Evolutionary conservation across 805 yeast genomes (phyloP), one percentile per base, ranked within the genome.

Genomic region (Kuraishia piskuri): DNA sequence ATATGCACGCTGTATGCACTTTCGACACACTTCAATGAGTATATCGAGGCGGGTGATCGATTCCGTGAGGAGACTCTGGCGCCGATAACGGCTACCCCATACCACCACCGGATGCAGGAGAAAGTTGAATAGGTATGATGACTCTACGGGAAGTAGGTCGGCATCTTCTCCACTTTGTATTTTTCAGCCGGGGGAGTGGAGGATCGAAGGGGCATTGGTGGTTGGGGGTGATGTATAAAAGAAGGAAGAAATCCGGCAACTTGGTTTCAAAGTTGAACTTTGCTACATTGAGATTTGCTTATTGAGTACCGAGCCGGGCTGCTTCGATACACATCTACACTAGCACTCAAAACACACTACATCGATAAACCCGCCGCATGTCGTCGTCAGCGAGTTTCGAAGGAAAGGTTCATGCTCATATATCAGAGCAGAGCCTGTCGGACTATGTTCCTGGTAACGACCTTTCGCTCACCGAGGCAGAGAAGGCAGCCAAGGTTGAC

Each of bases 401-500:
- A n/a, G 40, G 17, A 10, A 31, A 31, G 17, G 17, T 31, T n/a
- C 7, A 31, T 3, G 17, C 40, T 12, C 40, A 31, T 8, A 10
- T 31, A 31, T 31, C 40, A 3, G 17, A 31, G n/a, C 40, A 31
- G 17, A 31, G 40, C 40, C 4, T 31, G 40, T 6, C 8, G 3
- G 40, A 31, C 40, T 31, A 31, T 12, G 40, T 31, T n/a, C 14
- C 9, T 3, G 23, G 22, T n/a, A 46, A 22, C 49, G 59, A 53
- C 24, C 53, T 61, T n/a, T 40, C 56, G 3, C 56, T 63, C 2
- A 40, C 65, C 1, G 58, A 58, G 2, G 52, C 46, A 1, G 69
- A 65, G 49, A 64, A 65, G 52, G 53, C 55, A n/a, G 56, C 58
- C 1, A 59, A 57, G 51, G 69, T 72, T n/a, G 62, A 55, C 8